Percentiles rank a stretch among this genome's conserved stretches.
phyloP scores from a whole-genome alignment of 2,329 filamentous ascomycete genomes.

The Stromatinia cepivora region DNA sequence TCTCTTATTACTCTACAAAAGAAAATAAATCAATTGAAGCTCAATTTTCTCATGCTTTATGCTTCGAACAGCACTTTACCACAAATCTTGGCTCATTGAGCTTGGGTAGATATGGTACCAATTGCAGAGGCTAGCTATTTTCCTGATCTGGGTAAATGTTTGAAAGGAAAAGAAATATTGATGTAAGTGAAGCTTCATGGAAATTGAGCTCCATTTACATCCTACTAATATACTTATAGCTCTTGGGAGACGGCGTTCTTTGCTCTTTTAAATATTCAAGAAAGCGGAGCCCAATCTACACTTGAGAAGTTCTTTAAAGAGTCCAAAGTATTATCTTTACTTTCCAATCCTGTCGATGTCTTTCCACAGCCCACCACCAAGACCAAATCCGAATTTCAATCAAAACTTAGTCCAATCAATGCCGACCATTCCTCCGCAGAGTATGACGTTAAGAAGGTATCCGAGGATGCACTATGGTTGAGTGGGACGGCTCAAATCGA shows the following conservation, averaged over 20 bases:
- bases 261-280: constrained; percentile 58
- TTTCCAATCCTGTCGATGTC: constrained; percentile 67
- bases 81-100: constrained; percentile 45
- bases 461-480: constrained; percentile 83
- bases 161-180: constrained; percentile 76
- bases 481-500: constrained; percentile 76
- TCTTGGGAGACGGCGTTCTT: constrained; percentile 63
- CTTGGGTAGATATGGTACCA: constrained; percentile 63
- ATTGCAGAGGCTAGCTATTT: constrained; percentile 72
- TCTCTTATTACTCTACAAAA: background rate
- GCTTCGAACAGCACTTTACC: constrained; percentile 34
- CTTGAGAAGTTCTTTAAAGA: constrained; percentile 68
- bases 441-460: constrained; percentile 76
- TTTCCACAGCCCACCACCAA: constrained; percentile 64
- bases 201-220: background rate
- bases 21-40: background rate
- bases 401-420: constrained; percentile 84
- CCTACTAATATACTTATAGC: constrained; percentile 42
- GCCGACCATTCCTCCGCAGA: constrained; percentile 67
- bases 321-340: constrained; percentile 63
- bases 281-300: constrained; percentile 56
- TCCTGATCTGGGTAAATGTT: constrained; percentile 80
- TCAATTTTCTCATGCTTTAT: constrained; percentile 38
- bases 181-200: constrained; percentile 61
- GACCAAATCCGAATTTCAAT: constrained; percentile 73